Base-by-base conservation (phyloP, 805 yeast genomes). In the Pachysolen tannophilus region DNA sequence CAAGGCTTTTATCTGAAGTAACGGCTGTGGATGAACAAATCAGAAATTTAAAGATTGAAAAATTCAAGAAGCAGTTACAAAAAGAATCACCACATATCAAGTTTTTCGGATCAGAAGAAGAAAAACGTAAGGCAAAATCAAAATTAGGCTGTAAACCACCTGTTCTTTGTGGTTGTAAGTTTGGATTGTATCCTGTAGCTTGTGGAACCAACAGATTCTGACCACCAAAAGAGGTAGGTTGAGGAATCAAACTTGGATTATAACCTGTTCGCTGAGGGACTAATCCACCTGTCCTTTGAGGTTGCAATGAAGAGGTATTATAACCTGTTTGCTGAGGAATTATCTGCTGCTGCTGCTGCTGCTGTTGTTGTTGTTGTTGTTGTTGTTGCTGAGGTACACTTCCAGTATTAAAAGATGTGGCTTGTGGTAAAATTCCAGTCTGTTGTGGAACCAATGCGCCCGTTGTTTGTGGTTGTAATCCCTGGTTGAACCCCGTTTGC, bases 71-170 rank as follows among this genome's bases (percentile, higher is more conserved):
- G 25, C 57, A 66, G 38, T 58, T 79, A 43, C 67, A 63, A 32
- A 73, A 69, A 45, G 75, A 74, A 43, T 71, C 82, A 48, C 95
- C 96, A 8, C 69, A 75, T 2, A 81, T 86, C 31, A 76, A 81
- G 49, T 97, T 97, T 20, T 75, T 76, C 40, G 72, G 86, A 7
- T 88, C 97, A 3, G 96, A 84, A 18, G 59, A 75, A 10, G 97
- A 88, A 52, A 72, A 82, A n/a, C n/a, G n/a, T n/a, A n/a, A n/a
- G n/a, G n/a, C n/a, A n/a, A n/a, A n/a, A n/a, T n/a, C n/a, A n/a
- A n/a, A n/a, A 47, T 2, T 18, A 30, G 35, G 11, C n/a, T n/a
- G n/a, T n/a, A n/a, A n/a, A n/a, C n/a, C n/a, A n/a, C 55, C 58
- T 13, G 58, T 45, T n/a, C 44, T 25, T 33, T 58, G 64, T 7